Evolutionary conservation across 208 protist species (phyloP).

Genomic region (Acanthamoeba rhysodes): DNA sequence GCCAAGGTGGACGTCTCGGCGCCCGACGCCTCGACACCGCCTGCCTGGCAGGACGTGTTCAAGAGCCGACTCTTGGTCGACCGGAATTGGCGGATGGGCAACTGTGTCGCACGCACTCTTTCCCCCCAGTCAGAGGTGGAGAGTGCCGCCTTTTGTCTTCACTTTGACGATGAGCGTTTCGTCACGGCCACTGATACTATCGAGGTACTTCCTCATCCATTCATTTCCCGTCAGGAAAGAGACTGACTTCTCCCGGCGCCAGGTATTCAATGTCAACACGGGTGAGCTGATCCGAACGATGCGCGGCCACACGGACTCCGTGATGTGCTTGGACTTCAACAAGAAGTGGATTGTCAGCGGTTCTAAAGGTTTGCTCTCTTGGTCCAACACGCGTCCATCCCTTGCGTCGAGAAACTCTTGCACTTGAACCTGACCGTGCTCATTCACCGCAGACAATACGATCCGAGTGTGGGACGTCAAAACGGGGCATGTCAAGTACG

Average conservation of each 20-base stretch:
- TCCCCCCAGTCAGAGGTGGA: constrained; percentile 43
- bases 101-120: constrained; percentile 9
- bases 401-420: neutral
- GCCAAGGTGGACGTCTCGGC: neutral
- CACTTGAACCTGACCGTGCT: too few relatives aligned
- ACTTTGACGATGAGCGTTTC: constrained; percentile 67
- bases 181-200: constrained; percentile 70
- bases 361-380: constrained; percentile 50
- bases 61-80: constrained; percentile 47
- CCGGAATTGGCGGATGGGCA: constrained; percentile 27
- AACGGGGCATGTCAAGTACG: neutral
- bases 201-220: neutral
- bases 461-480: constrained; percentile 61
- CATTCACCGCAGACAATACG: constrained; percentile 16
- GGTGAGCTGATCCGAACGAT: constrained; percentile 66
- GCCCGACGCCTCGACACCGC: neutral
- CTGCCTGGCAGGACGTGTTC: constrained; percentile 65
- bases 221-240: neutral
- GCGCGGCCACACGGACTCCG: constrained; percentile 67
- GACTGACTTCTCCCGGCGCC: neutral
- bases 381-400: neutral
- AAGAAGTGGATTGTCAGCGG: constrained; percentile 65
- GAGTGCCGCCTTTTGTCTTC: constrained; percentile 67
- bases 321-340: constrained; percentile 74
- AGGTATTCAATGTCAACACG: constrained; percentile 67